Evolutionary conservation across 306 rosid species (phyloP), one percentile per base, ranked within the genome.

Genomic region (Inga oerstediana): DNA sequence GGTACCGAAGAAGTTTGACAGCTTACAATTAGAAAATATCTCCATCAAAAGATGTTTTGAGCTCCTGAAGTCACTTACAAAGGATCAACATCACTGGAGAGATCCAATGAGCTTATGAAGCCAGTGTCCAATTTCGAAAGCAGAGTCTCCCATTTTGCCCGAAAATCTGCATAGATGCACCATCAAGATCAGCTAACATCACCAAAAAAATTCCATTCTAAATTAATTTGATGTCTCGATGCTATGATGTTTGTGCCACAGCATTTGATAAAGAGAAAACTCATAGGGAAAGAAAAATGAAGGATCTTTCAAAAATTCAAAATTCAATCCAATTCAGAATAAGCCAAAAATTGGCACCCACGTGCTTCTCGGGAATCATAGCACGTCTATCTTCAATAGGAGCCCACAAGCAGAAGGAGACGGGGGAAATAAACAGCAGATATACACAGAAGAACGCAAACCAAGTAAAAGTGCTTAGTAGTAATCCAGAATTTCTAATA

Each of bases 31-130:
- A 30, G 79, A 86, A 62, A 89, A 84, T 73, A 84, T 43, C 58
- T 89, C 98, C 98, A 90, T 91, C 69, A 70, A 81, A 19, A 15
- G 84, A 83, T 52, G 59, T 68, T 69, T 32, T n/a, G 39, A 84
- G 54, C 81, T 77, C 80, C 39, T 69, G 41, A 22, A 48, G 79
- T 69, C 78, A 85, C 82, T 84, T 30, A 35, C 79, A 79, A 84
- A 22, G 61, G 62, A 41, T 73, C 78, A 70, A 49, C 72, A 44
- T 37, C 72, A 61, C 27, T n/a, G 37, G 5, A 78, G 58, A 82
- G 62, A 46, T 70, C 72, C 71, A 72, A 64, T 20, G 75, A 62
- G 71, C 4, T 62, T 59, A 61, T 45, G 14, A n/a, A 12, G 35
- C 56, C 81, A 48, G 58, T 59, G 79, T 79, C 34, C 45, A 84